Base-by-base conservation (phyloP, 2,329 filamentous ascomycete species). In the Fusarium sp. region DNA sequence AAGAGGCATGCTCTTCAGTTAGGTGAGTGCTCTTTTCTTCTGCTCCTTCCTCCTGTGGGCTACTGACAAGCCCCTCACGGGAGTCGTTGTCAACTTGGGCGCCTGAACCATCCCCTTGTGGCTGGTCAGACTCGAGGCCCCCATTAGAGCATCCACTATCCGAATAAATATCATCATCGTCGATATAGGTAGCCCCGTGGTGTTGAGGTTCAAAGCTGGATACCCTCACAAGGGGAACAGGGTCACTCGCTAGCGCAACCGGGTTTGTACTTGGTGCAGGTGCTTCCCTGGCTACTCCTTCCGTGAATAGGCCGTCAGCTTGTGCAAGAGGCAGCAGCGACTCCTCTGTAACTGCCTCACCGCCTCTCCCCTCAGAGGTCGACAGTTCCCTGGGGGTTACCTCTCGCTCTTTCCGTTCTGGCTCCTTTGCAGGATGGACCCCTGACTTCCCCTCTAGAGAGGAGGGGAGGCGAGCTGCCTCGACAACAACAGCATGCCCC, bases 241-340 rank as follows among this genome's bases (percentile, higher is more conserved):
- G 11, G 13, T 11, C 23, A 39, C 12, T 40, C 43, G 23, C 40
- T 43, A 34, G 36, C 18, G 28, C 40, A 53, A 37, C 34, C 40
- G 36, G 27, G 37, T 34, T 27, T 27, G 16, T 16, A 23, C 28
- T 13, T 15, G 41, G 11, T 6, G 15, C 18, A 46, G 47, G 23
- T 48, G 27, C 59, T 40, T 48, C n/a, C 41, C 28, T 23, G 11
- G 16, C 10, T 7, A 23, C 23, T 23, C 23, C 23, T 23, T 23
- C 23, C 23, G 23, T 23, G 23, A 23, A 23, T 23, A 34, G 12
- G 31, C 31, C 50, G 9, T 39, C 12, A 18, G 37, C 18, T 51
- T 59, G 34, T 27, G 60, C 60, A 50, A 18, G 18, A 37, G 44
- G 43, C n/a, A 48, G 27, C n/a, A 65, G 16, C 12, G 18, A 37